Evolutionary conservation across 352 stramenopile genomes (phyloP), one percentile per base, ranked within the genome.

Genomic region (Phytophthora agathidicida): DNA sequence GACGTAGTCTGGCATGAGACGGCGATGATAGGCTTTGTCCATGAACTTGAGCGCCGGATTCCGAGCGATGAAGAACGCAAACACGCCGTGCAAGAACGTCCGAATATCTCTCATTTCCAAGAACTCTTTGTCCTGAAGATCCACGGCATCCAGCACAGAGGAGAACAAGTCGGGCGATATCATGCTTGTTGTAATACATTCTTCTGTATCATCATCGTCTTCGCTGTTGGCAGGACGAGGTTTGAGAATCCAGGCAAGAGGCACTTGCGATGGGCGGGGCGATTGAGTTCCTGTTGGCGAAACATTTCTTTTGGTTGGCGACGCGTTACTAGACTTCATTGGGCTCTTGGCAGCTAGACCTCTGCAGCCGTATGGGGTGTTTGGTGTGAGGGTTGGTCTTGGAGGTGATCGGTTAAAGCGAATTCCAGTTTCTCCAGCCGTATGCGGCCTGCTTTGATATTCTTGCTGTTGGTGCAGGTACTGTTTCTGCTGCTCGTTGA

Each of bases 21-120:
- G 62, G 8, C 74, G 71, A 53, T 90, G 80, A 32, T 78, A 73
- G 1, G 74, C 72, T 52, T 88, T 90, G 57, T 80, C 76, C 71
- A 88, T 66, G 51, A 88, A 83, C 23, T 65, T 73, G 11, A 90
- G 70, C 23, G 61, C 31, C 10, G 62, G 62, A 48, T 76, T 90
- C 11, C 66, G 68, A 20, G 77, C 74, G 51, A 90, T 74, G 13
- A 71, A 74, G 39, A 80, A 82, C n/a, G 76, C 73, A 3, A 88
- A 52, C 48, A 83, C 52, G 39, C 84, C 75, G 16, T 86, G 75
- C 16, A 82, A 27, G 17, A 85, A 80, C 16, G 74, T 65, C 30
- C 59, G 54, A 36, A 90, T 33, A 5, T 81, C 77, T 28, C 59
- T 77, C 17, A 60, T 46, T 10, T 87, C 68, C 28, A 81, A 47